Percentiles rank a stretch among this genome's conserved stretches.
Conservation (phyloP, 176 grass and related monocot species). For the Carex myosuroides region DNA sequence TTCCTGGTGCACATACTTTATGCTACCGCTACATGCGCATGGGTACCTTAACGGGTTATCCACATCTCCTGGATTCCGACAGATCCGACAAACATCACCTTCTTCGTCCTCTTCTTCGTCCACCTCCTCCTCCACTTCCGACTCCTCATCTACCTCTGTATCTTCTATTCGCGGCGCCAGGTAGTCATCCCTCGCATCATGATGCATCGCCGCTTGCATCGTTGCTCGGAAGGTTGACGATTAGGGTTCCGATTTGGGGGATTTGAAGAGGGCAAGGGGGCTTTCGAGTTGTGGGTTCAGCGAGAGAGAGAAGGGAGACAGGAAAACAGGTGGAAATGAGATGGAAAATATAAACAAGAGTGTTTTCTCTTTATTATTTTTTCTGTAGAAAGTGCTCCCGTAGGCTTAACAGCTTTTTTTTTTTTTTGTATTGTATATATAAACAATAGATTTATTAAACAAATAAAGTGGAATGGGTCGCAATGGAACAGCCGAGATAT, state of each 20-base stretch:
- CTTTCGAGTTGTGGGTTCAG: background rate
- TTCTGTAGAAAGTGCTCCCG: too few relatives aligned
- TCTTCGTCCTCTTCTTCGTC: constrained; percentile 48
- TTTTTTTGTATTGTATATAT: background rate
- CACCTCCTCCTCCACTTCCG: constrained; percentile 51
- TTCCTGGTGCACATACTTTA: constrained; percentile 98
- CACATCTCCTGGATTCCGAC: constrained; percentile 86
- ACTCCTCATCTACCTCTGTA: constrained; percentile 25
- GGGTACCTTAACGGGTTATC: constrained; percentile 87
- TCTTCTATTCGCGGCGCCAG: constrained; percentile 20
- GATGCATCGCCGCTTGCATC: background rate
- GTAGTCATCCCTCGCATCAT: constrained; percentile 20
- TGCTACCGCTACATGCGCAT: constrained; percentile 98
- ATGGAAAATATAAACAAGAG: constrained; percentile 10
- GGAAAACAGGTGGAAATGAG: constrained; percentile 16
- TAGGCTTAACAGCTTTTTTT: too few relatives aligned
- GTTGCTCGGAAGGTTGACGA: constrained; percentile 35
- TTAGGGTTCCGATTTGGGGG: constrained; percentile 3
- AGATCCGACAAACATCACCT: constrained; percentile 97
- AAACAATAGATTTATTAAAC: background rate
- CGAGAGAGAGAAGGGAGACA: background rate
- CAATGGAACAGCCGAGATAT: background rate
- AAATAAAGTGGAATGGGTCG: background rate
- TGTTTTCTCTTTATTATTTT: background rate
- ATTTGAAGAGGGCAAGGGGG: constrained; percentile 12